Conservation (phyloP, 1,284 basidiomycete genomes). For the Inonotus hispidus region DNA sequence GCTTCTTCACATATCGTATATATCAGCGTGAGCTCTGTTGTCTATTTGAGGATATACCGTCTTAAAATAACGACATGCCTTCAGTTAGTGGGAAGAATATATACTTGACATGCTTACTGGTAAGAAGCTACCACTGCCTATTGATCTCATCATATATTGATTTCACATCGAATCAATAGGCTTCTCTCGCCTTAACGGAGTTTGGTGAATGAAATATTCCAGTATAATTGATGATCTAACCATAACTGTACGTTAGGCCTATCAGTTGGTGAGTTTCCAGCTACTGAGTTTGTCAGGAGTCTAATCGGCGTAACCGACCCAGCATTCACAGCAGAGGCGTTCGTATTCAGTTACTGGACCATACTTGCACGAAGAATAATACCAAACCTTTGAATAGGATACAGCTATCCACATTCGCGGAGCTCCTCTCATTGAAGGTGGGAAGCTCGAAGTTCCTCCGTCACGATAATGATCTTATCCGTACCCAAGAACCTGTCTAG, state of each 20-base stretch:
- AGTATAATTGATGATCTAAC: not conserved
- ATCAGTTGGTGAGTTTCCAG: not conserved
- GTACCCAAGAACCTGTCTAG: conserved; percentile 43
- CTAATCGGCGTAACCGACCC: not conserved
- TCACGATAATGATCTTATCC: not conserved
- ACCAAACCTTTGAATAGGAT: conserved; percentile 12
- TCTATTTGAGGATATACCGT: not conserved
- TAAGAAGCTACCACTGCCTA: conserved; percentile 25
- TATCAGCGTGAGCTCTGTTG: conserved; percentile 42
- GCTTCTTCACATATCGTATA: conserved; percentile 48
- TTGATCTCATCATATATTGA: not conserved
- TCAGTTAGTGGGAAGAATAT: conserved; percentile 45
- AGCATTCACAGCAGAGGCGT: not conserved
- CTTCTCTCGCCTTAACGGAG: not conserved
- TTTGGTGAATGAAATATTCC: not conserved
- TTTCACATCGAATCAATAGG: not conserved
- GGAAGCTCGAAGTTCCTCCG: conserved; percentile 30
- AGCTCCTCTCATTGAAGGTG: not conserved
- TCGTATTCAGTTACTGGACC: not conserved
- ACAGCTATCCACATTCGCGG: conserved; percentile 32
- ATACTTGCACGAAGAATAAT: not conserved
- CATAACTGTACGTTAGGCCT: not conserved
- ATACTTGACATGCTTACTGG: conserved; percentile 35
- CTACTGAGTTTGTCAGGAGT: not conserved
- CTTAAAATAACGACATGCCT: not conserved